Evolutionary conservation across 768 basidiomycete genomes (phyloP), one percentile per base, ranked within the genome.

Genomic region (Paxillus ammoniavirescens): DNA sequence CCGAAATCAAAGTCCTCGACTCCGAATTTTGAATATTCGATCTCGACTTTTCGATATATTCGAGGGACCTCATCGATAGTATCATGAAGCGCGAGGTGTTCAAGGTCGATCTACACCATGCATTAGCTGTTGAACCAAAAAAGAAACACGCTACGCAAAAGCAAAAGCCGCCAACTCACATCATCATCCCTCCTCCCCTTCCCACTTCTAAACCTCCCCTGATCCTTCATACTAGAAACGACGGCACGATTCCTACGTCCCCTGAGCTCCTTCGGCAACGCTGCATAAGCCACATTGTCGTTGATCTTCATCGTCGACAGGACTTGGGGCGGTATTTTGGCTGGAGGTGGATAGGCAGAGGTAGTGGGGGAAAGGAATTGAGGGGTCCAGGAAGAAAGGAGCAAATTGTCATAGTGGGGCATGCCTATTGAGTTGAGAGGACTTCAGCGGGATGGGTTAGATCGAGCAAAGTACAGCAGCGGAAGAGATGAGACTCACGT

Each of bases 1-100:
- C 82, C 96, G 64, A 99, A 99, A 71, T 99, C 97, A 64, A 99
- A 99, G 70, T 99, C 96, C 66, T 98, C 96, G 15, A 98, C 92
- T 4, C 96, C 96, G 63, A 99, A 99, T 64, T 95, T 96, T 37
- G 92, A 95, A 67, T 99, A 99, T 70, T 95, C 93, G 63, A 99
- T 99, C 72, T 98, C 95, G 14, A 97, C 94, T 62, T 87, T 88
- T 53, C 90, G 85, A 68, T 97, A 99, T 55, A 85, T 80, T 51
- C 80, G 82, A 1, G 95, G 92, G 45, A 93, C 81, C 28, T 83
- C 79, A 36, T 80, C 83, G 28, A 75, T 76, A 17, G 69, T 73
- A 48, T 80, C 76, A 51, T 84, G 83, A 47, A 78, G 75, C 4
- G 71, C 69, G 21, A 80, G 74, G n/a, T 75, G 75, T 30, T 84